Conservation (phyloP, 23 red algal species). For the Agarophyton chilense region DNA sequence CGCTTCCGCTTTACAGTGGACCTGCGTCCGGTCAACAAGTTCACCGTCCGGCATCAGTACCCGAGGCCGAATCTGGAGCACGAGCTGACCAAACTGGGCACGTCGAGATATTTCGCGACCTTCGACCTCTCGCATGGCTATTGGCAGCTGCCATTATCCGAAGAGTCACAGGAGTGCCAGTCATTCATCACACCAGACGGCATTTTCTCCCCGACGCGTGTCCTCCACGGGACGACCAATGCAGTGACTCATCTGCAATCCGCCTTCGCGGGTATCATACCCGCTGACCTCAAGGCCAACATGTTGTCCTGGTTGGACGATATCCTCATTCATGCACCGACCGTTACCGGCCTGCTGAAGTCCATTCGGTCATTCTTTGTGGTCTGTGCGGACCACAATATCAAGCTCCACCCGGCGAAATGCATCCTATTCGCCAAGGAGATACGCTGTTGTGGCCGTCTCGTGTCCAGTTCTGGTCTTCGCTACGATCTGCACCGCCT, state of each 20-base stretch:
- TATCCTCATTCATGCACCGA: neutral
- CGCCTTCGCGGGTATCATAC: constrained; percentile 24
- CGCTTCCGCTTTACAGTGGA: constrained; percentile 15
- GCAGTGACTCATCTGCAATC: constrained; percentile 50
- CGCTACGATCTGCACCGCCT: constrained; percentile 11
- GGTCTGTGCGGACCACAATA: constrained; percentile 8
- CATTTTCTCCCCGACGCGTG: constrained; percentile 42
- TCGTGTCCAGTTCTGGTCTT: constrained; percentile 24
- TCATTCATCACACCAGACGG: constrained; percentile 54
- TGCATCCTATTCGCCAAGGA: constrained; percentile 20
- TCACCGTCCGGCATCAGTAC: constrained; percentile 8
- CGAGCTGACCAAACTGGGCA: constrained; percentile 18
- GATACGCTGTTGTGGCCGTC: constrained; percentile 35
- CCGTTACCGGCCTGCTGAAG: neutral
- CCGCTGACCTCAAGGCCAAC: neutral
- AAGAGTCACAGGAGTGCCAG: constrained; percentile 35
- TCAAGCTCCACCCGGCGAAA: constrained; percentile 53
- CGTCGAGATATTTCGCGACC: constrained; percentile 44
- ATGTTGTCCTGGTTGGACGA: constrained; percentile 41
- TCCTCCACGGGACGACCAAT: constrained; percentile 56
- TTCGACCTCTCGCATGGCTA: neutral
- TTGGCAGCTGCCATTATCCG: constrained; percentile 20
- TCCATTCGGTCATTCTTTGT: constrained; percentile 1
- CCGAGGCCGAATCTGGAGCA: constrained; percentile 50
- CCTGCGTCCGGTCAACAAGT: constrained; percentile 28